Evolutionary conservation across 139 green algal species (phyloP), one percentile per base, ranked within the genome.

Genomic region (Coelastrella sp.): DNA sequence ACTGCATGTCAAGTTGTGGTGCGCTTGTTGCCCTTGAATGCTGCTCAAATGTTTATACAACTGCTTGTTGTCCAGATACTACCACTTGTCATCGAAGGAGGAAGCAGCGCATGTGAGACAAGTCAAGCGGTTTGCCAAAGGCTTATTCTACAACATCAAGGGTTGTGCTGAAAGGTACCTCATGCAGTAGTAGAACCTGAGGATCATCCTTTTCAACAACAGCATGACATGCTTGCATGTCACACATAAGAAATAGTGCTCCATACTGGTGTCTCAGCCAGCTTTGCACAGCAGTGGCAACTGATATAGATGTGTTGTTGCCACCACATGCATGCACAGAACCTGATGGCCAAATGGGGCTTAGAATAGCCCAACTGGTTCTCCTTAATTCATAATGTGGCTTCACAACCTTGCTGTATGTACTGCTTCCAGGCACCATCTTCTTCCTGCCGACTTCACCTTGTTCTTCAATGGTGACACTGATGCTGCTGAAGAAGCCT

Each of bases 91-190:
- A 30, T 38, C 67, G 37, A 82, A 82, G 50, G 50, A 82, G 32
- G 74, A 82, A 50, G 74, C 51, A 25, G 51, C 51, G 3, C 63
- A 85, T 50, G 38, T 85, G 25, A 41, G 41, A 15, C 60, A 85
- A 11, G 79, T 77, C n/a, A 59, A 62, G 81, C 25, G 48, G 27
- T 87, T 81, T 35, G 82, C 82, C 53, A 82, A 76, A 57, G 82
- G 67, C 27, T 59, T 87, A 35, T 87, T 82, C 82, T 35, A 27
- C 0, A 87, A 87, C 71, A 67, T 82, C 71, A 59, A 37, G n/a
- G 82, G 71, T 3, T 27, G 75, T 43, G 59, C 79, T 37, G 59
- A 73, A 34, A 84, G 77, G 77, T 84, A 32, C 5, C n/a, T n/a
- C n/a, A n/a, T n/a, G n/a, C n/a, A n/a, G n/a, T n/a, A n/a, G n/a